phyloP scores from a whole-genome alignment of 2,329 filamentous ascomycete genomes.

The Colletotrichum horii region DNA sequence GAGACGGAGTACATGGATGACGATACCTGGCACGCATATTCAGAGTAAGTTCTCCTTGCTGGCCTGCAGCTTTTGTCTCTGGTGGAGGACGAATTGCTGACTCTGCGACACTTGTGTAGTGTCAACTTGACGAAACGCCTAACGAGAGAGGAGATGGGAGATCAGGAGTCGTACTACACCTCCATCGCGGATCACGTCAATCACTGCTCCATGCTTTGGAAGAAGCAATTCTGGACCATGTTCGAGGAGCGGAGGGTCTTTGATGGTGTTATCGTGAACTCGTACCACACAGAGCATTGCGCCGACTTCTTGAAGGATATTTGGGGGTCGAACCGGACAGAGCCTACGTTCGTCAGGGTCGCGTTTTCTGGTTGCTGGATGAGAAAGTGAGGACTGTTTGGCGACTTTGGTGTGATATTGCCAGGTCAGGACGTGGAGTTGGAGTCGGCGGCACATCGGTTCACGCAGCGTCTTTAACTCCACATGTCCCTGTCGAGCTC shows the following conservation, averaged over 20 bases:
- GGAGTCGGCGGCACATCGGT: neutral
- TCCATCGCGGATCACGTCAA: conserved; percentile 27
- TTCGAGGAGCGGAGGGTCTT: conserved; percentile 24
- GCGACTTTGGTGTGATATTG: neutral
- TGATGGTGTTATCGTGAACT: conserved; percentile 26
- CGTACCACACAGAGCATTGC: conserved; percentile 30
- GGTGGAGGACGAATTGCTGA: neutral
- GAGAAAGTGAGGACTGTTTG: neutral
- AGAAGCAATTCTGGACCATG: conserved; percentile 29
- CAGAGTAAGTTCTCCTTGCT: neutral
- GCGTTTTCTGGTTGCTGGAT: conserved; percentile 4
- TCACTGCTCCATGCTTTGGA: conserved; percentile 31
- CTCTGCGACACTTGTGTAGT: neutral
- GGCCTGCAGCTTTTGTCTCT: fast-evolving
- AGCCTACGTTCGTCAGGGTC: conserved; percentile 5
- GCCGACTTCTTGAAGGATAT: conserved; percentile 19
- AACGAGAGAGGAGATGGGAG: conserved; percentile 24
- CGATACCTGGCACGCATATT: conserved; percentile 26
- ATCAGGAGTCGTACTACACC: conserved; percentile 26
- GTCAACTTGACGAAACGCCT: conserved; percentile 23
- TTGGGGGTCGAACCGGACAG: neutral
- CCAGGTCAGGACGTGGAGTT: neutral
- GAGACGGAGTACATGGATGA: conserved; percentile 31
- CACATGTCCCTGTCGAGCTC: neutral
- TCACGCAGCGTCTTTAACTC: neutral